Base-by-base conservation (phyloP, 176 grass and related monocot species). In the Typha latifolia region DNA sequence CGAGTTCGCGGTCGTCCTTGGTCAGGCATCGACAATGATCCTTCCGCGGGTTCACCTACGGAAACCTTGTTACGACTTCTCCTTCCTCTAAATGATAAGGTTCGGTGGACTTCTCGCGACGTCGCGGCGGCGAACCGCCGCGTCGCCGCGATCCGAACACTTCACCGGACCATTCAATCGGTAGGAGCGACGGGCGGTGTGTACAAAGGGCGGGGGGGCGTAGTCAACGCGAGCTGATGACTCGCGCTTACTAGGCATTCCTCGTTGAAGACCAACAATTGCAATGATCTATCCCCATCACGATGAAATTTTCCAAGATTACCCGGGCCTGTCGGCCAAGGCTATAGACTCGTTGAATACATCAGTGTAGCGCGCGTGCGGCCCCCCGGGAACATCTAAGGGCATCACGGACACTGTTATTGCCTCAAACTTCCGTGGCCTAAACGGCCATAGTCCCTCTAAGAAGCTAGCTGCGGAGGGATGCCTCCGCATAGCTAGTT, bases 351-450 rank as follows among this genome's bases (percentile, higher is more conserved):
- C 66, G 75, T 78, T 78, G 75, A 70, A 70, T 78, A 78, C 75
- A 78, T 81, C 79, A 75, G 66, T 81, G 79, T 81, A 81, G 79
- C 79, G 65, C 66, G 72, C 79, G 79, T 81, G 79, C 79, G 65
- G 66, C 79, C 79, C 66, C 72, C n/a, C n/a, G 59, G 72, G 80
- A 83, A 83, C 80, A 83, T 83, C 68, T 83, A 83, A 83, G 80
- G 80, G 80, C 80, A 83, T 83, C 80, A 83, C 68, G 77, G 74
- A 77, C n/a, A 67, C 74, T 83, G 74, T 83, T 77, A 83, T 83
- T 78, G 80, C 80, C 80, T 83, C 80, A 83, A 83, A 83, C 80
- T 83, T 73, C 73, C 68, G 37, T 77, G 74, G 74, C 80, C 80
- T 78, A 73, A 77, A 63, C 68, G 80, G 74, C 74, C 74, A 77